Conservation (phyloP, 805 yeast species). For the Pichia phayaonensis region DNA sequence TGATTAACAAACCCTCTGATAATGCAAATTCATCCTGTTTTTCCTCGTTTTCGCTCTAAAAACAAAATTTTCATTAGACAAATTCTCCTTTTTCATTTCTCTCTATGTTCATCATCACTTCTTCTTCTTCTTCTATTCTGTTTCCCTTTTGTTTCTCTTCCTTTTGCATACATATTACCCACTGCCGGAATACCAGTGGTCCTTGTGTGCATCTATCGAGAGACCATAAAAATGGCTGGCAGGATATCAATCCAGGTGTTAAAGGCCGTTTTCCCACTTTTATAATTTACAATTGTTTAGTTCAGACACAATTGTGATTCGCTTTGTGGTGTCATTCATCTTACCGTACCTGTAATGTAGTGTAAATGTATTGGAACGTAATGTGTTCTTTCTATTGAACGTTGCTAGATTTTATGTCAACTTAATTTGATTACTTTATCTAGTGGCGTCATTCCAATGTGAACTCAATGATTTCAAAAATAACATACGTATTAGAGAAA, state of each 20-base stretch:
- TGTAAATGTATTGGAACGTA: no score
- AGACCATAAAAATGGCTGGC: constrained; percentile 35
- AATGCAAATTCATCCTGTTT: neutral
- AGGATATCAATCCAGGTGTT: constrained; percentile 23
- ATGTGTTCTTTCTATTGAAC: no score
- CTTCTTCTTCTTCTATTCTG: neutral
- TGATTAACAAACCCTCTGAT: constrained; percentile 2
- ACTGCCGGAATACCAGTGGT: constrained; percentile 38
- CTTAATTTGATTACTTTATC: no score
- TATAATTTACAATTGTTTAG: constrained; percentile 19
- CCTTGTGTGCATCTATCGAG: constrained; percentile 26
- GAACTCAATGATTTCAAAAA: no score
- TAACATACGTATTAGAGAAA: no score
- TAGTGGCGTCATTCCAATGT: no score
- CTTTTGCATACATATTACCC: constrained; percentile 23
- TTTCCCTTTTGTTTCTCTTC: constrained; percentile 9
- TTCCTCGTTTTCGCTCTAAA: neutral
- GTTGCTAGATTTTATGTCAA: no score
- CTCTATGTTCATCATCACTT: neutral
- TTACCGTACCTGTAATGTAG: neutral
- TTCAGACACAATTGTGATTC: constrained; percentile 20
- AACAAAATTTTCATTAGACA: neutral
- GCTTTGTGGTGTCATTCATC: constrained; percentile 26
- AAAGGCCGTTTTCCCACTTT: constrained; percentile 2
- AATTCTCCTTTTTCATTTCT: neutral